Evolutionary conservation across 2,329 filamentous ascomycete genomes (phyloP), one percentile per base, ranked within the genome.

Genomic region (Dactylellina sp.): DNA sequence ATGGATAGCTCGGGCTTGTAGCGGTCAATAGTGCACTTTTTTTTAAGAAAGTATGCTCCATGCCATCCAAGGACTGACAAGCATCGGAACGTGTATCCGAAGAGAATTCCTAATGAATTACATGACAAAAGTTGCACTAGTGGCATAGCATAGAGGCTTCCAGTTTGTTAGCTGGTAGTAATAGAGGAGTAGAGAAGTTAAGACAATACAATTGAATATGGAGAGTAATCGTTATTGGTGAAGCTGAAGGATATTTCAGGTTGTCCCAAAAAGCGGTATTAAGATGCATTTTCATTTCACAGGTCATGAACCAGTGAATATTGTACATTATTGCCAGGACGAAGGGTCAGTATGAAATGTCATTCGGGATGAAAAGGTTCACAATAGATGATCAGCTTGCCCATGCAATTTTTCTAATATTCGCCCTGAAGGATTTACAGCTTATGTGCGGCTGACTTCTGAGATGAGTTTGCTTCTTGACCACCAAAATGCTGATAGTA

Each of bases 121-220:
- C 61, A 55, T 9, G 40, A 18, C 25, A 28, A 56, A 56, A 1
- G 61, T 55, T 6, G 47, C 42, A 7, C 55, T 56, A 1, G 49
- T 63, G 6, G 59, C 59, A 32, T 40, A 53, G 53, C 59, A 11
- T 25, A 49, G 12, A 4, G 47, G 59, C 6, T 46, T 12, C 59
- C 59, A 64, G 9, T 49, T n/a, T 9, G 49, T 55, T 0, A 64
- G 16, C 39, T 39, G 49, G 7, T 37, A 60, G 32, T 60, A 68
- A 25, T 59, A 68, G 25, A 68, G 35, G 7, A 68, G 28, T 1
- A 68, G 42, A 5, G 63, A 68, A 0, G 63, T n/a, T 40, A 59
- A 59, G n/a, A 68, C 40, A 68, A 56, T 1, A 68, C 16, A 1
- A 44, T 25, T 4, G 59, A n/a, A n/a, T n/a, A 7, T 20, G 63